Evolutionary conservation across 495 filamentous ascomycete genomes (phyloP).

Genomic region (Neohortaea acidophila): DNA sequence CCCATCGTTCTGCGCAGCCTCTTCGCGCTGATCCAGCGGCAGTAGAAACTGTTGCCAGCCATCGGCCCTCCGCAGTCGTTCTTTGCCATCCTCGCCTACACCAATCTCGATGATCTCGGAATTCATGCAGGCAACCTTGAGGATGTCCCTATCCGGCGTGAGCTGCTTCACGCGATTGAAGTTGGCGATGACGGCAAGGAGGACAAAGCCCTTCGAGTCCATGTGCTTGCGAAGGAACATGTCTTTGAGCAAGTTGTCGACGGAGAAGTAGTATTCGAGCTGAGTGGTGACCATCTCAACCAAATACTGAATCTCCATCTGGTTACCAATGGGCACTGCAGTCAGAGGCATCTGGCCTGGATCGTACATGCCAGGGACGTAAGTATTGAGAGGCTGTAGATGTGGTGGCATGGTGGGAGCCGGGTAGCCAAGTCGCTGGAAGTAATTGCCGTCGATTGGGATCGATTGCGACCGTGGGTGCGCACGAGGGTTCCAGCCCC

Average conservation of each 20-base stretch:
- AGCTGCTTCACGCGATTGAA: constrained; percentile 75
- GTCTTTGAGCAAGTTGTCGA: constrained; percentile 94
- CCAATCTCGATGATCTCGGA: constrained; percentile 57
- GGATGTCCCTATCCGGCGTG: constrained; percentile 53
- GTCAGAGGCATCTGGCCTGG: too few species aligned
- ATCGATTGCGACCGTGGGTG: constrained; percentile 24
- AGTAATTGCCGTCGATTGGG: constrained; percentile 22
- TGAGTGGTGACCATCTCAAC: constrained; percentile 8
- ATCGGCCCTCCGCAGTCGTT: constrained; percentile 62
- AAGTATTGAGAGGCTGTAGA: constrained; percentile 22
- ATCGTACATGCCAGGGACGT: constrained; percentile 16
- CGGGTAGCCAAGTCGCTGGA: constrained; percentile 15
- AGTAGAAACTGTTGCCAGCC: constrained; percentile 75
- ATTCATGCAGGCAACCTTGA: constrained; percentile 57
- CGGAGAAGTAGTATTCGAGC: constrained; percentile 82
- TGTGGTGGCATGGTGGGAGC: constrained; percentile 15
- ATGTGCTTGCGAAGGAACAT: constrained; percentile 75
- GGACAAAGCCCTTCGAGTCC: constrained; percentile 90
- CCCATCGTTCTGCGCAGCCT: constrained; percentile 45
- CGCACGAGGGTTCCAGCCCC: constrained; percentile 13
- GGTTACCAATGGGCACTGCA: too few species aligned
- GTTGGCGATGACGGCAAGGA: constrained; percentile 52
- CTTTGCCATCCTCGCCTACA: constrained; percentile 52
- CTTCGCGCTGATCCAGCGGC: constrained; percentile 42
- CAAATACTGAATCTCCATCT: constrained; percentile 3